Evolutionary conservation across 73 alveolate genomes (phyloP).

Genomic region (Blepharisma japonicum): DNA sequence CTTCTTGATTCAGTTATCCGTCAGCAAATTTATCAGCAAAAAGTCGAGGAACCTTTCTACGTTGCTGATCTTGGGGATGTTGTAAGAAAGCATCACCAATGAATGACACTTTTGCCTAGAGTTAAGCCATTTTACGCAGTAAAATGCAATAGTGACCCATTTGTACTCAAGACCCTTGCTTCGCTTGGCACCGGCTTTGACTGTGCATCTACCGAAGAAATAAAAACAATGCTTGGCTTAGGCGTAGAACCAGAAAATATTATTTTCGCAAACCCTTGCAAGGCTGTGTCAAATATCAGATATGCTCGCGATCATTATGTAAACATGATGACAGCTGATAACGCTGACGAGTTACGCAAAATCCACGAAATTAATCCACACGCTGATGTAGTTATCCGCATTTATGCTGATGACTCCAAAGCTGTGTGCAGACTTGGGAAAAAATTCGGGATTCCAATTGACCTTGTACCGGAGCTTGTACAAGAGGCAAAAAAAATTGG

Average conservation of each 20-base stretch:
- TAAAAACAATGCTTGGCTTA: background rate
- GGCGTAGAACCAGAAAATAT: constrained; percentile 2
- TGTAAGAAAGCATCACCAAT: background rate
- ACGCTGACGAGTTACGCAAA: constrained; percentile 1
- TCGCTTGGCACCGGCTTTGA: constrained; percentile 25
- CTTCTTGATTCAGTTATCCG: no score
- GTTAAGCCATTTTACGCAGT: constrained; percentile 33
- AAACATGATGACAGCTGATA: constrained; percentile 1
- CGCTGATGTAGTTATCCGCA: constrained; percentile 18
- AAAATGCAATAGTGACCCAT: constrained; percentile 30
- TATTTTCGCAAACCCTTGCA: constrained; percentile 29
- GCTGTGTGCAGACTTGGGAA: constrained; percentile 1
- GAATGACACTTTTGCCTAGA: constrained; percentile 18
- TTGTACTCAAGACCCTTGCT: background rate
- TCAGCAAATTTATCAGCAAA: background rate
- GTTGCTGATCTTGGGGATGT: background rate
- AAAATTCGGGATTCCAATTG: constrained; percentile 8
- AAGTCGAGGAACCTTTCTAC: constrained; percentile 17
- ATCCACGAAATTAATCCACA: constrained; percentile 18
- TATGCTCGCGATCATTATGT: background rate
- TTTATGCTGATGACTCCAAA: background rate
- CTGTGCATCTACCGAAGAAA: constrained; percentile 33
- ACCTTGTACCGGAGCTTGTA: background rate
- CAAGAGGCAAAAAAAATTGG: background rate
- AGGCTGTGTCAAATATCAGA: constrained; percentile 4